Evolutionary conservation across 2,329 filamentous ascomycete genomes (phyloP), one percentile per base, ranked within the genome.

Genomic region (Nemania bipapillata): DNA sequence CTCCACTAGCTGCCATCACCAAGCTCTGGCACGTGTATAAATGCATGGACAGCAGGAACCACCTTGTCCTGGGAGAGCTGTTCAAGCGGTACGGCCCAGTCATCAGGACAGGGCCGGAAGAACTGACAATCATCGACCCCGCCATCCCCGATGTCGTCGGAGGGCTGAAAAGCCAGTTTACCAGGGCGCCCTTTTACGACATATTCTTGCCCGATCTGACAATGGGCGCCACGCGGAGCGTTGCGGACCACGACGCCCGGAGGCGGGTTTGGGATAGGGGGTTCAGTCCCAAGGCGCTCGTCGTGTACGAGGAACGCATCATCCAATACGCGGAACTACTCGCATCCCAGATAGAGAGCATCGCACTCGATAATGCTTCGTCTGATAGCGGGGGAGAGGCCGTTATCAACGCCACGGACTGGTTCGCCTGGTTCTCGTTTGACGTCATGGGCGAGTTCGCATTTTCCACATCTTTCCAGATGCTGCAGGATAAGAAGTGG

Each of bases 391-490:
- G 15, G 24, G 12, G 32, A n/a, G 12, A 22, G 2, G 55, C 55
- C 3, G 52, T 61, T 5, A 47, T 74, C 32, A 71, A 71, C 26
- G 64, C 72, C 22, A 67, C 70, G 1, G 70, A 73, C 15, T 72
- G 69, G 69, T 70, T 70, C 26, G 64, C 68, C 47, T 72, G 70
- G 67, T 72, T 70, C 37, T 58, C 68, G 1, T 76, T 75, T 17
- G 73, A 74, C 40, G 67, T 74, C 0, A 75, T 75, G 72, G 73
- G 73, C 11, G 71, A 75, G 8, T 71, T 76, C 17, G 70, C 67
- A 45, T 74, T 76, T 35, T 65, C 66, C 0, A 66, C 37, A 15
- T 73, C 74, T 2, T 75, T 76, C 35, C 45, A 45, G 3, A 75
- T 74, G 73, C 50, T 76, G 0, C 65, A 53, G 4, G 62, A 71